phyloP scores from a whole-genome alignment of 352 stramenopile genomes.

The Blastocystis hominis region DNA sequence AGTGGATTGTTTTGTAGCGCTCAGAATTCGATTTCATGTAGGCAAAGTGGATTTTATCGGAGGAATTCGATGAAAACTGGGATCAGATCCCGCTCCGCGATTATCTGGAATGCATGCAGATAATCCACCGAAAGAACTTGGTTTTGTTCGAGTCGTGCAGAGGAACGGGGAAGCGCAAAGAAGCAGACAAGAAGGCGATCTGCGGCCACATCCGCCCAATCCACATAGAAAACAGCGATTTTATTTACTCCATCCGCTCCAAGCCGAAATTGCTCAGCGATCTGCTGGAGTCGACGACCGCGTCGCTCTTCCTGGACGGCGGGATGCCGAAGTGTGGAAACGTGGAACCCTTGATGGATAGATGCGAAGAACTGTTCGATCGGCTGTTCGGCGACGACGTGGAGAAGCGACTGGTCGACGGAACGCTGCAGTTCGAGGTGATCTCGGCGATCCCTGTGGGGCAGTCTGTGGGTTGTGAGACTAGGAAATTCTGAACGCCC shows the following conservation, averaged over 20 bases:
- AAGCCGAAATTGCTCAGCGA: neutral
- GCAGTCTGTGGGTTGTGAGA: neutral
- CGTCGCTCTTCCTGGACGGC: neutral
- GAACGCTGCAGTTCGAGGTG: neutral
- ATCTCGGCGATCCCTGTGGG: neutral
- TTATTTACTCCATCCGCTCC: neutral
- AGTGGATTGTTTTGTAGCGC: neutral
- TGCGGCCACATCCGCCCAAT: neutral
- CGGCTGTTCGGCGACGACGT: neutral
- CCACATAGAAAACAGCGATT: neutral
- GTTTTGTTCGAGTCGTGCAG: neutral
- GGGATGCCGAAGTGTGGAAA: neutral
- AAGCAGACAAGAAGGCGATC: neutral
- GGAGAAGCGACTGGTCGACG: neutral
- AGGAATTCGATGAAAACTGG: neutral
- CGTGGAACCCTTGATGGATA: neutral
- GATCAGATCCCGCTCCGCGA: neutral
- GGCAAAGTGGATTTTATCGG: neutral
- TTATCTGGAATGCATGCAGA: neutral
- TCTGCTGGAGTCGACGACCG: conserved; percentile 11
- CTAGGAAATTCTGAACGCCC: neutral
- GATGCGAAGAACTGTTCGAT: neutral
- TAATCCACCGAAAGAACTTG: neutral
- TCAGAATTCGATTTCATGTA: neutral
- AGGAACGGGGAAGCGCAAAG: neutral